Evolutionary conservation across 2,329 filamentous ascomycete genomes (phyloP).

Genomic region (Knoxdaviesia capensis): DNA sequence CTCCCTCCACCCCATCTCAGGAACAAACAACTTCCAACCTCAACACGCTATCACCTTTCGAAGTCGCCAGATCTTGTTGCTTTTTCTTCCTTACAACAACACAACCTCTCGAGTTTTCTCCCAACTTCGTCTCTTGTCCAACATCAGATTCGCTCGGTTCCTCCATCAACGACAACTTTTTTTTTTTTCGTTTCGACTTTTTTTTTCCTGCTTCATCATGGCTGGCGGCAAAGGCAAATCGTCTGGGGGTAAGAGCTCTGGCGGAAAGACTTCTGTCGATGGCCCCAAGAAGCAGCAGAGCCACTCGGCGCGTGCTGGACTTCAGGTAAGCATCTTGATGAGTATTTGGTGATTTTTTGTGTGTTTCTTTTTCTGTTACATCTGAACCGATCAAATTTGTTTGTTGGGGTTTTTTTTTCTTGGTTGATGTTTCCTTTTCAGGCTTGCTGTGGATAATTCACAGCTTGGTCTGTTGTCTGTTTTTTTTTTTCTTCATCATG

Average conservation of each 20-base stretch:
- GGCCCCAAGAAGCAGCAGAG: conserved; percentile 76
- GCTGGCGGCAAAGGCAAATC: conserved; percentile 89
- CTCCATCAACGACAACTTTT: neutral
- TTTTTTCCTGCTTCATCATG: conserved; percentile 20
- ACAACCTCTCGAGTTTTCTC: no score
- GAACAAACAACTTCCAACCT: no score
- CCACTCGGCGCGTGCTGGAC: conserved; percentile 84
- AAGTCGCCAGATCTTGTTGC: no score
- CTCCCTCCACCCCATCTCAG: no score
- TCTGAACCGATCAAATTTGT: no score
- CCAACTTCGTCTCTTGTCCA: no score
- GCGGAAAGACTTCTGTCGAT: conserved; percentile 50
- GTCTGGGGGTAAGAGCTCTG: conserved; percentile 70
- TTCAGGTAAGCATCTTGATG: conserved; percentile 53
- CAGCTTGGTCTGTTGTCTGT: neutral
- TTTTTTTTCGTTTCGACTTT: neutral
- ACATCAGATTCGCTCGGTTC: neutral
- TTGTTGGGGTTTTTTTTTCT: no score
- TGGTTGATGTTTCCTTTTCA: no score
- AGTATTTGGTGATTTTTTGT: conserved; percentile 3
- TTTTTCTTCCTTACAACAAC: no score
- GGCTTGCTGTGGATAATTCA: no score
- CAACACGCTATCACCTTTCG: no score
- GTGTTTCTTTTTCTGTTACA: conserved; percentile 7
- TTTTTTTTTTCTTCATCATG: neutral